Evolutionary conservation across 2,329 filamentous ascomycete genomes (phyloP).

Genomic region (Tothia fuscella): DNA sequence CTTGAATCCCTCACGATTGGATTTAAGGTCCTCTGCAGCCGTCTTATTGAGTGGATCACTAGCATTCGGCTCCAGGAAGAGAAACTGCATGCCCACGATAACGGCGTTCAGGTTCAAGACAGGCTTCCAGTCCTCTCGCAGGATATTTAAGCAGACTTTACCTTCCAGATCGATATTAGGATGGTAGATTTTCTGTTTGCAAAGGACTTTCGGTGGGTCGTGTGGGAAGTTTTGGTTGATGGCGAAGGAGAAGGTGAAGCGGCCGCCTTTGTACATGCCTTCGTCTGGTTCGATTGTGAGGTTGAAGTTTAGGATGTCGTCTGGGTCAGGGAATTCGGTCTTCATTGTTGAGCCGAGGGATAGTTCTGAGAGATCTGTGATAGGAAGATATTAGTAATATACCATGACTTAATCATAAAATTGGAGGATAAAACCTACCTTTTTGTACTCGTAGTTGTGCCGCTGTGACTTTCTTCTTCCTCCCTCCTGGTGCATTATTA

Average conservation of each 20-base stretch:
- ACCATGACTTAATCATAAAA: conserved; percentile 1
- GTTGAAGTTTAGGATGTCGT: conserved; percentile 76
- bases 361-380: conserved; percentile 65
- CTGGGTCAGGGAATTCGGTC: conserved; percentile 67
- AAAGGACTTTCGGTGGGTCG: conserved; percentile 94
- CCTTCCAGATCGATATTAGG: conserved; percentile 97
- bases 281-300: conserved; percentile 77
- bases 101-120: conserved; percentile 94
- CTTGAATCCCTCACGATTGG: conserved; percentile 80
- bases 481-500: conserved; percentile 63
- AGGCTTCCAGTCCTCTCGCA: conserved; percentile 98
- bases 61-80: conserved; percentile 95
- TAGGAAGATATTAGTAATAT: too few species aligned
- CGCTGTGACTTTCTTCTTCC: conserved; percentile 98
- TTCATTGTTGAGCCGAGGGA: conserved; percentile 70
- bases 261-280: conserved; percentile 76
- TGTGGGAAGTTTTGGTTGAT: conserved; percentile 96
- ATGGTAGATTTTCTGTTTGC: conserved; percentile 97
- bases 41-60: conserved; percentile 98
- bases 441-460: conserved; percentile 93
- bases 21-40: conserved; percentile 80
- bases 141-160: conserved; percentile 94
- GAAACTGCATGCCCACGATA: conserved; percentile 90
- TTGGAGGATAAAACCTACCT: conserved; percentile 40
- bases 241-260: conserved; percentile 79